Evolutionary conservation across 352 stramenopile species (phyloP), one percentile per base, ranked within the genome.

Genomic region (Phytopythium litorale): DNA sequence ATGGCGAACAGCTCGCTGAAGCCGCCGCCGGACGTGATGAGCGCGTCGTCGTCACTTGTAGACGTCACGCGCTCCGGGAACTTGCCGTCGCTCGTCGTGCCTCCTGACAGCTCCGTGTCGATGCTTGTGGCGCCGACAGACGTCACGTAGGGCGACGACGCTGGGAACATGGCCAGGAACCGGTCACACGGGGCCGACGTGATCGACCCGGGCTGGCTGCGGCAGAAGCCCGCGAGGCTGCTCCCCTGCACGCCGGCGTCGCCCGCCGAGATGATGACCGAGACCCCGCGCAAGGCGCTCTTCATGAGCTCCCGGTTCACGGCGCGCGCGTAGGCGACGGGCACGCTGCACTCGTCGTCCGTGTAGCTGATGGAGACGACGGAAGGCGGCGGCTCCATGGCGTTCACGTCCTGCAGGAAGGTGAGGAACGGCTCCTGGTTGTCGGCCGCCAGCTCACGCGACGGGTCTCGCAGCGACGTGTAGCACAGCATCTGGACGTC

Each of bases 301-400:
- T 93, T 93, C 72, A 87, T 88, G 48, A 93, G 75, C 57, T 93
- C 84, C 3, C 71, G 66, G 62, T 91, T 88, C 18, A 93, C 77
- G 2, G 81, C 77, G 32, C 71, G 64, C 0, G 77, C 76, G 62
- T 93, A 93, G 13, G 59, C 67, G 5, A 38, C 30, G 0, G 84
- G 80, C 16, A 91, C 62, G 28, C 79, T 83, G 63, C 81, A 91
- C 65, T 93, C 84, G 50, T 93, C 84, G 64, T 93, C 84, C 15
- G 84, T 87, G 71, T 93, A 93, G 64, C 84, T 93, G 62, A 93
- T 82, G 19, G 81, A 91, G 8, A 93, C 79, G 32, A 91, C 84
- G 6, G 75, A 62, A 6, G 84, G 84, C 28, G 75, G 62, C 3
- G 79, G 72, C 0, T 86, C 66, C 68, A 89, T 81, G n/a, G 71